Base-by-base conservation (phyloP, 768 basidiomycete genomes). In the Podaxis mareebaensis region DNA sequence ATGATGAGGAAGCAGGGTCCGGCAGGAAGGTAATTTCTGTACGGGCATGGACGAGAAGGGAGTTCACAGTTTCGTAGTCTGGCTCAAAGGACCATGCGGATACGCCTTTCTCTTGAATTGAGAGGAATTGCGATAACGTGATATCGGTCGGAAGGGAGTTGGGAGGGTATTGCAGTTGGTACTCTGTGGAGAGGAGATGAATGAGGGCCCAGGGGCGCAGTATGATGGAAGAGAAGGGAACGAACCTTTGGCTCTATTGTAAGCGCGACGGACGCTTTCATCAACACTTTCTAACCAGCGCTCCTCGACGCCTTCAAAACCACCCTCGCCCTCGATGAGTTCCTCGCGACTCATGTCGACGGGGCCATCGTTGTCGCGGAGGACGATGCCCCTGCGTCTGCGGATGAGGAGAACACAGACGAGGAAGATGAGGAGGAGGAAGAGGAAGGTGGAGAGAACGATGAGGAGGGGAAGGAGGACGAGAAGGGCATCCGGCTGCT, bases 41-140 rank as follows among this genome's bases (percentile, higher is more conserved):
- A 54, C 97, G 88, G 22, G 93, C 89, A 69, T 97, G 95, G 55
- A 99, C 96, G 46, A 98, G 85, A 51, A 99, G 83, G 7, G 93
- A 94, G 66, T 92, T 90, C 73, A 95, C 87, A 58, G 93, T 90
- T 76, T 99, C 96, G 73, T 96, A 98, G 74, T 99, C 97, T 39
- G 97, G 97, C 74, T 99, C 97, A 72, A 99, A 99, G 42, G 89
- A 95, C 97, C 97, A 99, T 17, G 97, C 97, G 28, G 96, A 96
- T 51, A 99, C 96, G 67, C 97, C 97, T 72, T 99, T 99, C 78
- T 99, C 97, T 74, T 99, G 97, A 63, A 99, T 99, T 28, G 96
- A 95, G 22, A 99, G 88, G 77, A 99, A 99, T 71, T 99, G 97
- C 8, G 96, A 96, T 58, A 99, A 82, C 0, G 96, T 99, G 76